Evolutionary conservation across 768 basidiomycete genomes (phyloP).

Genomic region (Coprinopsis strossmayeri): DNA sequence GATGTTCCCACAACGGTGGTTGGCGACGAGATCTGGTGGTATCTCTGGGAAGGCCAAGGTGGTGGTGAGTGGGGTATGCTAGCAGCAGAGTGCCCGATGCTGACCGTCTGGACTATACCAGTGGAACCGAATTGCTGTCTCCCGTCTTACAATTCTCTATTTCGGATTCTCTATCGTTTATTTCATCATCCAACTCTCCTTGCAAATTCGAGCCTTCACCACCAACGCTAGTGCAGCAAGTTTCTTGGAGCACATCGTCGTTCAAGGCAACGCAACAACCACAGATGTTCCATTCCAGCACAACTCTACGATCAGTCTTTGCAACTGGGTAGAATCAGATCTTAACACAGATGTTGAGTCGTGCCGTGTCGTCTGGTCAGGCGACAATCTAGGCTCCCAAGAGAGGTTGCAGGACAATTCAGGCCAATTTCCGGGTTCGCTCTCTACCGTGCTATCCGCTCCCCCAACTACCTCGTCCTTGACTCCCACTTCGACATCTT

Average conservation of each 20-base stretch:
- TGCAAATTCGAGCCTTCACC: conserved; percentile 62
- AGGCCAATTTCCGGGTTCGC: neutral
- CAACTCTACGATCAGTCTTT: conserved; percentile 46
- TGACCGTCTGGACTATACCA: conserved; percentile 18
- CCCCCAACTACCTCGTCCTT: too few species aligned
- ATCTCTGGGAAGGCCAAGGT: conserved; percentile 5
- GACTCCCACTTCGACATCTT: neutral
- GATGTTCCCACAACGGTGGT: conserved; percentile 15
- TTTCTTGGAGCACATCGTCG: conserved; percentile 45
- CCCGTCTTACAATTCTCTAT: conserved; percentile 58
- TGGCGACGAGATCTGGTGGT: neutral
- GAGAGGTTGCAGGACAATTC: too few species aligned
- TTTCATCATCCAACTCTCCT: conserved; percentile 58
- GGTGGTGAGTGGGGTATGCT: conserved; percentile 10
- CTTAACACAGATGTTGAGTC: conserved; percentile 27
- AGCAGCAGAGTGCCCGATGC: neutral
- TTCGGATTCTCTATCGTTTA: conserved; percentile 61
- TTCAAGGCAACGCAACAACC: conserved; percentile 40
- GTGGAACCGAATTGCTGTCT: conserved; percentile 69
- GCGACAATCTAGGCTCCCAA: too few species aligned
- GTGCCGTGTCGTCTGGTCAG: conserved; percentile 53
- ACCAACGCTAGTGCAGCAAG: conserved; percentile 54
- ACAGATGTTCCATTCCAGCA: conserved; percentile 46
- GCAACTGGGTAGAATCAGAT: conserved; percentile 43
- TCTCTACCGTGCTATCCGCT: neutral